A percentile compares a stretch with the other conserved stretches of the same genome.
Evolutionary conservation across 2,329 filamentous ascomycete genomes (phyloP).

Genomic region (Trichoderma oligosporum): DNA sequence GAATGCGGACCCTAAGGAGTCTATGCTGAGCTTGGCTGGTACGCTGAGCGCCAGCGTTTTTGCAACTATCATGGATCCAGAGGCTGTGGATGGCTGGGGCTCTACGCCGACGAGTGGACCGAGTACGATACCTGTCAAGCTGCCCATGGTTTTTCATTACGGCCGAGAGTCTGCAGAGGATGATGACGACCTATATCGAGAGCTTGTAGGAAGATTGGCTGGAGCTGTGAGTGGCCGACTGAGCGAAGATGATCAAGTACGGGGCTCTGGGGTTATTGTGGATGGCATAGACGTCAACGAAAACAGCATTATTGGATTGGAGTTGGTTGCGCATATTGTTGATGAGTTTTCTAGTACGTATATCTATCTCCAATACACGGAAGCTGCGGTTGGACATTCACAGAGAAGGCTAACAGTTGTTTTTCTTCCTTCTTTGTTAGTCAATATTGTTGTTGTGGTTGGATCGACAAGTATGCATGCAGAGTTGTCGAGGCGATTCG

Average conservation of each 20-base stretch:
- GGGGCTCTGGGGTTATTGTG: constrained; percentile 74
- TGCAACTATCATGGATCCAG: constrained; percentile 78
- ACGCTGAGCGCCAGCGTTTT: constrained; percentile 84
- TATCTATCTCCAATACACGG: too few relatives aligned
- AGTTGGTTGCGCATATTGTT: constrained; percentile 73
- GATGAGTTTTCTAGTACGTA: constrained; percentile 54
- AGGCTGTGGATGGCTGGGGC: constrained; percentile 78
- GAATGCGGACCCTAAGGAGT: constrained; percentile 80
- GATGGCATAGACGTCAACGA: constrained; percentile 73
- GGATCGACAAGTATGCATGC: constrained; percentile 73
- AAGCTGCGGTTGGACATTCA: background rate
- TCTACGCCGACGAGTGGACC: constrained; percentile 88
- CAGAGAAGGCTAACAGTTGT: background rate
- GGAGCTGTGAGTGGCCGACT: constrained; percentile 73
- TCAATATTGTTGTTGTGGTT: constrained; percentile 78
- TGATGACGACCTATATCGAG: constrained; percentile 67
- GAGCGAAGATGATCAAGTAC: constrained; percentile 68
- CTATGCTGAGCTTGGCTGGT: constrained; percentile 72
- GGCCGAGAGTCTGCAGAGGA: constrained; percentile 71
- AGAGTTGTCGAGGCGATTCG: constrained; percentile 69
- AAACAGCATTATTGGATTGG: constrained; percentile 63
- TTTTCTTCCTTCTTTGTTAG: constrained; percentile 35
- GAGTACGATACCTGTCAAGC: constrained; percentile 81
- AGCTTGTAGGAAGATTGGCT: constrained; percentile 71
- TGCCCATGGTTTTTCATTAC: constrained; percentile 87